Evolutionary conservation across 176 grass and related monocot species (phyloP), one percentile per base, ranked within the genome.

Genomic region (Cymbopogon citratus): DNA sequence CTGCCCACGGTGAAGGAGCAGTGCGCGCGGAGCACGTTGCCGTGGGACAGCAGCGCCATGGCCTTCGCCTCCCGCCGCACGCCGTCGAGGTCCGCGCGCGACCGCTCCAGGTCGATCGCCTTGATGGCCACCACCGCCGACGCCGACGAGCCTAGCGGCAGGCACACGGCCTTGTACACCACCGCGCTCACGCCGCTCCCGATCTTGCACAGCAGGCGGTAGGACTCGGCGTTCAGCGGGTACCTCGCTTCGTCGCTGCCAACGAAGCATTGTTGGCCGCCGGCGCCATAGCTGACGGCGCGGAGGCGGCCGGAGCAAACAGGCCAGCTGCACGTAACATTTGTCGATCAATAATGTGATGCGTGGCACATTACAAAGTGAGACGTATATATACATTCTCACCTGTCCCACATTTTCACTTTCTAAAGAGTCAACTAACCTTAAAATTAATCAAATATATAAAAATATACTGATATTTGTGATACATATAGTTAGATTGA

Each of bases 51-150:
- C 9, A 97, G 87, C 0, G 91, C 87, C 94, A 97, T 92, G 13
- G 94, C 91, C 85, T 97, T 97, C 2, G 94, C 91, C 83, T 97
- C 94, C 5, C 92, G 89, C 83, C 89, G 88, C 52, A 97, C 87
- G 41, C 90, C 94, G 93, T 97, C 94, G 89, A 97, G 68, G 91
- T 94, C 19, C 89, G 85, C 73, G 94, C 94, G 51, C 51, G 51
- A 56, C 15, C 91, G 91, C 3, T 91, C 91, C 72, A 97, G 87
- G 61, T 94, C 91, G 66, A 65, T 93, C 75, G 91, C 91, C 85
- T 78, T 56, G 51, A 56, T 56, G 19, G 51, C 51, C 51, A 56
- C 51, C 51, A 56, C 51, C 51, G 51, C 51, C 51, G 51, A 89
- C 51, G 51, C 51, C 51, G 51, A 89, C 0, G 93, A 86, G 3